Evolutionary conservation across 768 basidiomycete species (phyloP).

Genomic region (Mycena haematopus): DNA sequence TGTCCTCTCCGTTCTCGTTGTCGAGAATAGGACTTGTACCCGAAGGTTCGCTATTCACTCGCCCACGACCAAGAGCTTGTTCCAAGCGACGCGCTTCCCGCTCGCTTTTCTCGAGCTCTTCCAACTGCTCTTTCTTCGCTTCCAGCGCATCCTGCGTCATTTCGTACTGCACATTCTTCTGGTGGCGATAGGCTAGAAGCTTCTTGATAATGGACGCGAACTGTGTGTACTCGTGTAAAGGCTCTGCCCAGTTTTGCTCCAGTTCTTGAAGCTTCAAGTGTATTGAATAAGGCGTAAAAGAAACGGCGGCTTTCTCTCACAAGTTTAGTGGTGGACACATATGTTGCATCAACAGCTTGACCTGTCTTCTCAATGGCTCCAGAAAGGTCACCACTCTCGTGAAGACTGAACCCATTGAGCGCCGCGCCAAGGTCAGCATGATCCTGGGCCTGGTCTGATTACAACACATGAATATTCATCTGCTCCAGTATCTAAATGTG

Average conservation of each 20-base stretch:
- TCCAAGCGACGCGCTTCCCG: slow-evolving; percentile 88
- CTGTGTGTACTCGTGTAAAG: slow-evolving; percentile 93
- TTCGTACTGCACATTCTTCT: slow-evolving; percentile 97
- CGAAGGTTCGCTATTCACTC: slow-evolving; percentile 37
- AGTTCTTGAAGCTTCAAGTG: slow-evolving; percentile 82
- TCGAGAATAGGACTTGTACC: slow-evolving; percentile 36
- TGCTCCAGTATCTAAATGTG: slow-evolving; percentile 12
- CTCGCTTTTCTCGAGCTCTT: slow-evolving; percentile 92
- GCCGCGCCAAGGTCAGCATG: slow-evolving; percentile 91
- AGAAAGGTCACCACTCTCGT: slow-evolving; percentile 77
- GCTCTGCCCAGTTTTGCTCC: slow-evolving; percentile 95
- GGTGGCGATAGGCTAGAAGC: slow-evolving; percentile 92
- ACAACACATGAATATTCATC: slow-evolving; percentile 13
- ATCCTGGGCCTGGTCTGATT: slow-evolving; percentile 79
- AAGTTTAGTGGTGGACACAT: slow-evolving; percentile 88
- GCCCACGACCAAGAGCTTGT: slow-evolving; percentile 78
- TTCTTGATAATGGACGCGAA: slow-evolving; percentile 96
- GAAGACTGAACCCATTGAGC: slow-evolving; percentile 92
- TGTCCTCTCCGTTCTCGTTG: slow-evolving; percentile 39
- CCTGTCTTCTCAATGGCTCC: slow-evolving; percentile 94
- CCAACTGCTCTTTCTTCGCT: slow-evolving; percentile 80
- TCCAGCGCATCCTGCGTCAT: slow-evolving; percentile 94
- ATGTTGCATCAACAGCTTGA: slow-evolving; percentile 93
- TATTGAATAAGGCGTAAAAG: slow-evolving; percentile 16
- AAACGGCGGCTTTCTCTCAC: slow-evolving; percentile 49